Evolutionary conservation across 768 basidiomycete species (phyloP), one percentile per base, ranked within the genome.

Genomic region (Pleurotus platypus): DNA sequence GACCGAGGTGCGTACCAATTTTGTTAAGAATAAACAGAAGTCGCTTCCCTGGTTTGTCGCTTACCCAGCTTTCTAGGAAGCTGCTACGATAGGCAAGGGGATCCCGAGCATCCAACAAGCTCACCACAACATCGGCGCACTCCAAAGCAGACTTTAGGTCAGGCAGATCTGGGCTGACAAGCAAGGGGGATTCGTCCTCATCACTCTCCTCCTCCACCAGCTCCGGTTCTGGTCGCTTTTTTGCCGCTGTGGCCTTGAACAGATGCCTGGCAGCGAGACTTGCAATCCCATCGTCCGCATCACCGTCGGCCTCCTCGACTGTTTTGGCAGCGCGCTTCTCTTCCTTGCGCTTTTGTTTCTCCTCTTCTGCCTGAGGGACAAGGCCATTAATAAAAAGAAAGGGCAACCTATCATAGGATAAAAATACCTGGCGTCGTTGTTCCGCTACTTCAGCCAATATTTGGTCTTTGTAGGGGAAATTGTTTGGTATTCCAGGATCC

Each of bases 381-480:
- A 4, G 45, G 18, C 8, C 9, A 51, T 40, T 24, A 47, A 11
- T 35, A 35, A 11, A 11, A 45, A 46, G 40, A 37, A 48, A 49
- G 40, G 27, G 54, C 11, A 24, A 43, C 11, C 38, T 35, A 9
- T 16, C n/a, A 46, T 1, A 46, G 40, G 55, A 27, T 42, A 16
- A 11, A 70, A 81, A 64, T 64, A 94, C 93, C 60, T 78, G 71
- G 65, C 90, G 78, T 60, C 93, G 85, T 66, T 91, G 81, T 63
- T 90, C 90, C 46, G 87, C 87, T 51, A 96, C 81, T 65, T 98
- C 94, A 4, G 93, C 94, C 26, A 98, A 76, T 61, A 98, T 89
- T 71, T 93, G 87, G 65, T 95, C 94, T 72, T 96, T 98, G 79
- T 87, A 94, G 3, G 92, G 94, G 73, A 94, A 94, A 58, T 85